Base-by-base conservation (phyloP, 1,284 basidiomycete species). In the Cerioporus squamosus region DNA sequence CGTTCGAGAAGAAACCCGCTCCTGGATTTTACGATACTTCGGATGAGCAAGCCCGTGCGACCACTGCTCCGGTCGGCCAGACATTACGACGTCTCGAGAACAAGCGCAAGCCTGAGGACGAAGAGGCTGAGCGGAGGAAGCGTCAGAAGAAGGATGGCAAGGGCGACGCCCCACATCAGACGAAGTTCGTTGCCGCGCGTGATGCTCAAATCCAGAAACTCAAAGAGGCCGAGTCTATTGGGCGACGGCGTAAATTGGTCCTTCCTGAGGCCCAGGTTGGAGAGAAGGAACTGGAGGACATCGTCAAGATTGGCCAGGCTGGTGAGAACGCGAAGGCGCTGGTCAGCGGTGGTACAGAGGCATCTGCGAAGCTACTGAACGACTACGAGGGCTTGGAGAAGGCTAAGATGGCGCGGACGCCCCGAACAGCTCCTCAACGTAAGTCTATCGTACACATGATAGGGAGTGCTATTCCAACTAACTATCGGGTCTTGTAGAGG, bases 211-310 rank as follows among this genome's bases (percentile, higher is more conserved):
- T 99, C 64, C 93, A 97, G 72, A 96, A 96, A 74, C 81, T 98
- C 63, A 97, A 97, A 72, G 97, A 99, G 74, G 95, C 95, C 18
- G 95, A 98, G 74, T 94, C 94, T 57, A 96, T 99, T 58, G 91
- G 94, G 24, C 87, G 95, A 67, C 79, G 97, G 61, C 79, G 94
- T 66, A 94, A 93, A 73, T 81, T 99, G 47, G 86, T 87, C 59
- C 81, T 99, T 12, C 97, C 97, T 0, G 80, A 82, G 20, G 94
- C 97, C 2, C 97, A 99, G 71, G 97, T 99, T 3, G 93, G 93
- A n/a, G 95, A 99, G 75, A 78, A n/a, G n/a, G 97, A 99, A 75
- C 77, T 99, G 51, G 97, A 99, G 76, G 95, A 98, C 68, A 98
- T 99, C 67, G 97, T 98, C 68, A 99, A 99, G 81, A 96, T 99